Evolutionary conservation across 2,329 filamentous ascomycete species (phyloP).

Genomic region (Hymenoscyphus albidus): DNA sequence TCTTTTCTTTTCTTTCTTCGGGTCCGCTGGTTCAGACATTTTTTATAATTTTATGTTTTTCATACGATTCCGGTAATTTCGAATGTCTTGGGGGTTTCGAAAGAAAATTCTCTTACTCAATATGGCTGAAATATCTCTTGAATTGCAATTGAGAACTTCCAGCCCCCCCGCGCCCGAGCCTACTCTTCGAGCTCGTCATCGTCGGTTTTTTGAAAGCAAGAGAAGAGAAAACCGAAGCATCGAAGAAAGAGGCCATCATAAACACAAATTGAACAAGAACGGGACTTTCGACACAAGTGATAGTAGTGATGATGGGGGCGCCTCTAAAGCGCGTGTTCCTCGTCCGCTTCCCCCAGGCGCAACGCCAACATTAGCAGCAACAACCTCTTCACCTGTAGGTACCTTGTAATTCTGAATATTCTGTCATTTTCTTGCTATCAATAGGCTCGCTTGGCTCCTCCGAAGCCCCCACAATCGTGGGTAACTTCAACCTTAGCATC

Average conservation of each 20-base stretch:
- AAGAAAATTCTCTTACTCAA: neutral
- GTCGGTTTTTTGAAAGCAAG: neutral
- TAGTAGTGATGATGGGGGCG: neutral
- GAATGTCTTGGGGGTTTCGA: neutral
- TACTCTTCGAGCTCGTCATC: neutral
- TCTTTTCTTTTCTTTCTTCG: too few relatives aligned
- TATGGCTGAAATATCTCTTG: neutral
- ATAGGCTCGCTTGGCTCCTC: neutral
- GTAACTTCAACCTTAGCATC: neutral
- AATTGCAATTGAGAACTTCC: neutral
- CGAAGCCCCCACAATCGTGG: neutral
- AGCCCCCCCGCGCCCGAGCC: neutral
- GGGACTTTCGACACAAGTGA: neutral
- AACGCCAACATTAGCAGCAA: neutral
- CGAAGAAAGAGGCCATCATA: neutral
- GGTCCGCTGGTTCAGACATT: neutral
- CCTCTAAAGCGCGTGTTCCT: neutral
- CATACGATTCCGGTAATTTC: neutral
- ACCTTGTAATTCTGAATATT: neutral
- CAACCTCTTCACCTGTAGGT: neutral
- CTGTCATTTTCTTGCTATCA: neutral
- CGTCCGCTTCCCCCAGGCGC: neutral
- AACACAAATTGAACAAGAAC: neutral
- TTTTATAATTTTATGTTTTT: neutral
- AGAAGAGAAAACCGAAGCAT: neutral